Conservation (phyloP, 768 basidiomycete species). For the Tubosaeta sp. region DNA sequence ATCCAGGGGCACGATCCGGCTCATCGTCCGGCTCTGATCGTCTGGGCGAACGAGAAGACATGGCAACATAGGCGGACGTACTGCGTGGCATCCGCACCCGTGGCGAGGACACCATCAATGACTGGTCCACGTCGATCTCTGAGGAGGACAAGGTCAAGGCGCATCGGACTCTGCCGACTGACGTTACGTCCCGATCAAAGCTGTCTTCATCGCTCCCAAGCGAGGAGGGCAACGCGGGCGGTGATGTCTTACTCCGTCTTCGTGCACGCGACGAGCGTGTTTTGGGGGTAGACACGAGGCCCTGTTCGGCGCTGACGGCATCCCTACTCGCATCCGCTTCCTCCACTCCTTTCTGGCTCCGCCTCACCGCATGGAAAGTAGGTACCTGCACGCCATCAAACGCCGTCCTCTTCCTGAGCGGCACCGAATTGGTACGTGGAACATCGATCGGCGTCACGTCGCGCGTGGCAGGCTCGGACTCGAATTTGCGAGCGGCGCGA, state of each 20-base stretch:
- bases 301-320: background rate
- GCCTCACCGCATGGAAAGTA: constrained; percentile 12
- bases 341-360: background rate
- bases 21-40: constrained; percentile 1
- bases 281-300: background rate
- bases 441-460: constrained; percentile 17
- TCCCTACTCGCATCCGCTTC: background rate
- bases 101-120: constrained; percentile 9
- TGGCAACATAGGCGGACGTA: background rate
- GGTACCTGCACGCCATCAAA: constrained; percentile 32
- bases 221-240: constrained; percentile 1
- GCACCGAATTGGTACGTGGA: constrained; percentile 22
- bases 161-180: background rate
- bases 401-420: constrained; percentile 16
- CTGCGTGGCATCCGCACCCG: no score
- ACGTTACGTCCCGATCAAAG: constrained; percentile 30
- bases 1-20: background rate
- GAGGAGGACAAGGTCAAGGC: background rate
- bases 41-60: background rate
- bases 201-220: constrained; percentile 19
- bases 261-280: background rate
- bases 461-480: constrained; percentile 29
- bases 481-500: constrained; percentile 12
- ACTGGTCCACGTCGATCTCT: constrained; percentile 25
- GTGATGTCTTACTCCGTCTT: background rate